Evolutionary conservation across 2,329 filamentous ascomycete genomes (phyloP), one percentile per base, ranked within the genome.

Genomic region (Pseudogymnoascus sp.): DNA sequence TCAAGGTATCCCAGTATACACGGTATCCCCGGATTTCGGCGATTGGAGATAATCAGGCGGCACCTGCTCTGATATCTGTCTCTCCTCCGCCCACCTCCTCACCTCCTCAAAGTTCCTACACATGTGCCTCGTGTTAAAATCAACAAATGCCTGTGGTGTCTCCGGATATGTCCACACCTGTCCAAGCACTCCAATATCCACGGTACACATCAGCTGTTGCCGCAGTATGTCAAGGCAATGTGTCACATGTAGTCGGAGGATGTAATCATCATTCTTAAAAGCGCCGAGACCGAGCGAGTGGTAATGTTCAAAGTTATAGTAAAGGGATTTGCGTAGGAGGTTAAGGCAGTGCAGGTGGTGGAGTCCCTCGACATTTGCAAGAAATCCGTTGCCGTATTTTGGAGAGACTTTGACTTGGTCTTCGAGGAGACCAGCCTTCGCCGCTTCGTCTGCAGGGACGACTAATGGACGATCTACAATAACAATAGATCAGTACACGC

Each of bases 161-260:
- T 72, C 71, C 3, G 71, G 65, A 16, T 68, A 68, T 35, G 82
- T 75, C 82, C 82, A 84, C 11, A 84, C 73, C 65, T 84, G 81
- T 2, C 81, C 81, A 0, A 84, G 73, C 1, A 85, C 75, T 2
- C 80, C 82, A 8, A 80, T 75, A 63, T 84, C 81, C 0, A 78
- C 73, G 2, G 75, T 79, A 68, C 82, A 85, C 80, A 84, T 84
- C 8, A 85, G 72, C 61, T 83, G 78, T 68, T 84, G 81, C 12
- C 81, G 77, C 59, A 84, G 65, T 14, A 82, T 81, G 64, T 85
- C 82, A 7, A 84, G 71, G 64, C 82, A 85, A 64, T 85, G 82
- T 3, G 80, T 79, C 64, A 81, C 75, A 66, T 84, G 82, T 22
- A 76, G 75, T 16, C 75, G 75, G 26, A 84, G 71, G 26, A 82